These are phyloP conservation scores for Colletotrichum falcatum DNA, from an alignment of 2,329 filamentous ascomycete species.

Conservation along the genomic window DNA sequence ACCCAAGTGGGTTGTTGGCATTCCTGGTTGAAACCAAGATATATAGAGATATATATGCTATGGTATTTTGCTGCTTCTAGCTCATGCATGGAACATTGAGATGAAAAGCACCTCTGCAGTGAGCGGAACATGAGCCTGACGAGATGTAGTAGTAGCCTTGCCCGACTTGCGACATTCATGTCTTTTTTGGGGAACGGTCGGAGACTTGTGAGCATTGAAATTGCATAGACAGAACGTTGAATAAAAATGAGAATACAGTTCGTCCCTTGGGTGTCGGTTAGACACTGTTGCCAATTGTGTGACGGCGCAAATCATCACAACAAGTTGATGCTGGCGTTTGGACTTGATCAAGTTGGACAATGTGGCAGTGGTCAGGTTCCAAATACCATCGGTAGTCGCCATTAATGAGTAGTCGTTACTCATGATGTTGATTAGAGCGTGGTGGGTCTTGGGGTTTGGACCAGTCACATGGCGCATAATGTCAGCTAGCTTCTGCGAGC, in stretches of 20 bases:
- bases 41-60: too few species aligned
- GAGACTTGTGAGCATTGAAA: neutral
- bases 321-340: too few species aligned
- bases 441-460: slow-evolving; percentile 10
- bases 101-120: neutral
- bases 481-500: slow-evolving; percentile 35
- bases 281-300: neutral
- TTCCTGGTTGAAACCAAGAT: neutral
- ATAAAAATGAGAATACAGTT: neutral
- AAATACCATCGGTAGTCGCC: neutral
- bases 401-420: slow-evolving; percentile 1
- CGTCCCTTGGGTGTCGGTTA: neutral
- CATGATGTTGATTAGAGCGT: neutral
- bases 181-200: neutral
- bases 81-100: neutral
- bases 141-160: neutral
- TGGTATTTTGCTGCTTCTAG: neutral
- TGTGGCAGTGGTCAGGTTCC: neutral
- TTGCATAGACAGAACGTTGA: neutral
- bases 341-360: neutral
- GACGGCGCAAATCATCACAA: neutral
- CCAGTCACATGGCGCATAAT: slow-evolving; percentile 38
- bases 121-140: neutral
- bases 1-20: neutral
- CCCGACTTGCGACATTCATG: neutral